Evolutionary conservation across 345 rosid species (phyloP).

Genomic region (Pistacia integerrima): DNA sequence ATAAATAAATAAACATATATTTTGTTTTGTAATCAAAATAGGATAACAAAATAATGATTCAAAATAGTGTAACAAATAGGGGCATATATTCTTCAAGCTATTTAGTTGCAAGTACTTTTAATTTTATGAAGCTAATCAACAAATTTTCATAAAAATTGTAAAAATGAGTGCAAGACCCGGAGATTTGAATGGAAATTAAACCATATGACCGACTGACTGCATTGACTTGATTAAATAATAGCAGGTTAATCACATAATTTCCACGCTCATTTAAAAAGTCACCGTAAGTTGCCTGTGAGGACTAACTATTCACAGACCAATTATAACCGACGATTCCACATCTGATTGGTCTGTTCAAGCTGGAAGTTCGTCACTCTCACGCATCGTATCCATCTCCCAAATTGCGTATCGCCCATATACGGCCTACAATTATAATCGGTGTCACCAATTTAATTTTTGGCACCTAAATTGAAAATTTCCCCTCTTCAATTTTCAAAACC

Average conservation of each 20-base stretch:
- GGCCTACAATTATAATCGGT: background rate
- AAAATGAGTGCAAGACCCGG: too few relatives aligned
- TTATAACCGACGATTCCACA: background rate
- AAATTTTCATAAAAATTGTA: too few relatives aligned
- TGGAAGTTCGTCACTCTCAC: background rate
- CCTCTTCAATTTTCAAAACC: constrained; percentile 4
- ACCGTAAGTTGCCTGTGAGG: background rate
- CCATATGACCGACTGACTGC: too few relatives aligned
- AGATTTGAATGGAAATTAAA: too few relatives aligned
- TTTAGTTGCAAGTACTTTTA: too few relatives aligned
- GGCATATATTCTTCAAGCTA: too few relatives aligned
- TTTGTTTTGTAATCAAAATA: too few relatives aligned
- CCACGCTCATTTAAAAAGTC: background rate
- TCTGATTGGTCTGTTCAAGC: background rate
- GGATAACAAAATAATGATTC: too few relatives aligned
- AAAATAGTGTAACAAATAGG: too few relatives aligned
- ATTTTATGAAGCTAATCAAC: too few relatives aligned
- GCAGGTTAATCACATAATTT: background rate
- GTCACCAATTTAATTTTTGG: background rate
- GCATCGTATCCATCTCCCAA: background rate
- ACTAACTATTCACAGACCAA: background rate
- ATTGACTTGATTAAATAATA: too few relatives aligned
- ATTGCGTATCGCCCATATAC: background rate
- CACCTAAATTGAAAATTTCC: background rate
- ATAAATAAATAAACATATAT: too few relatives aligned